Evolutionary conservation across 1,284 basidiomycete species (phyloP).

Genomic region (Leucoagaricus sp.): DNA sequence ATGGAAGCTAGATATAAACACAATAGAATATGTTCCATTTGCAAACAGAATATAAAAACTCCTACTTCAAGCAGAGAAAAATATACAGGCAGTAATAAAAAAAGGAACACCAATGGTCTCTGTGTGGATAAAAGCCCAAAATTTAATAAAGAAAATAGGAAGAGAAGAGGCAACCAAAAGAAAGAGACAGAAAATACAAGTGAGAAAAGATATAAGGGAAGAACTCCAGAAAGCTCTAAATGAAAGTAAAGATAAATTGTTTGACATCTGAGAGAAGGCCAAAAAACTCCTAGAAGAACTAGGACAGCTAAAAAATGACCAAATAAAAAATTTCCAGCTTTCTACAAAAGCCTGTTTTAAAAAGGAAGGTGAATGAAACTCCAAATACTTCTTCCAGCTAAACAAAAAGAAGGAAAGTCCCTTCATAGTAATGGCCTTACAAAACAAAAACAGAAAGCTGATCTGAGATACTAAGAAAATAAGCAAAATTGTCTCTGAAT

Average conservation of each 20-base stretch:
- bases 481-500: not conserved
- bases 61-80: conserved; percentile 14
- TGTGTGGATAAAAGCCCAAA: not conserved
- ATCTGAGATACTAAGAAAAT: not conserved
- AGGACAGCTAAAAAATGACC: not conserved
- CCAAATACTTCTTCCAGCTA: not conserved
- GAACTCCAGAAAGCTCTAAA: not conserved
- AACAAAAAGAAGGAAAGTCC: not conserved
- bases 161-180: not conserved
- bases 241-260: not conserved
- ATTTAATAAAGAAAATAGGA: not conserved
- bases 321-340: not conserved
- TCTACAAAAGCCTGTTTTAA: not conserved
- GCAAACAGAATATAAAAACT: conserved; percentile 14
- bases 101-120: not conserved
- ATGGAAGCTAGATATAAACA: conserved; percentile 20
- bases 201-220: not conserved
- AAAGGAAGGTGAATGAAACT: not conserved
- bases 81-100: no score
- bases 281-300: not conserved
- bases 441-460: not conserved
- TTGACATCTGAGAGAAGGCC: not conserved
- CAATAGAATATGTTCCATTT: conserved; percentile 22
- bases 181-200: not conserved
- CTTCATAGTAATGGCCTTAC: not conserved